Evolutionary conservation across 1,139 yeast genomes (phyloP), one percentile per base, ranked within the genome.

Genomic region (Debaryomyces psychrophilus): DNA sequence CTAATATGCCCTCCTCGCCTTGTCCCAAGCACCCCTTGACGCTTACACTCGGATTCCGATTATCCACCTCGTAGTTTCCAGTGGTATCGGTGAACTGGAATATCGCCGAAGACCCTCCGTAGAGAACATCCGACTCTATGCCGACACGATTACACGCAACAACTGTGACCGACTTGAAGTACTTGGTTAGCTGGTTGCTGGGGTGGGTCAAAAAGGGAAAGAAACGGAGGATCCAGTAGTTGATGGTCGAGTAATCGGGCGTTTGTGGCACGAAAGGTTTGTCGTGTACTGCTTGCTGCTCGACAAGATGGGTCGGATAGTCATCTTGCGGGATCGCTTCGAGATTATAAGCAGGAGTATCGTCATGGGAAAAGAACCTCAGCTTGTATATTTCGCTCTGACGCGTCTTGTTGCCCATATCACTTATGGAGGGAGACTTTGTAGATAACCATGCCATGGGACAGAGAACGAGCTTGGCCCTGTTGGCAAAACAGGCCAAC

Each of bases 361-460:
- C 22, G 22, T 37, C 33, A 27, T n/a, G 44, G 23, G 36, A 12
- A 17, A 42, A 42, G 18, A 40, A 37, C 25, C 26, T 37, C 15
- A 42, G 44, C n/a, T 44, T 28, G 39, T 52, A 49, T 20, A 31
- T 38, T n/a, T 31, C 34, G 4, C 56, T 61, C 37, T 38, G 31
- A 5, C 28, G 33, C 15, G 44, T 9, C 25, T 53, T 54, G 34
- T 60, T 55, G 4, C 54, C 43, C 15, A 48, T 44, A 2, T 60
- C 62, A 9, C 57, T 50, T 5, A 69, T 57, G 5, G 73, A 73
- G 0, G 84, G 84, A 0, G 85, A 78, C 34, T 62, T 54, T 0
- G 82, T 73, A 42, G 84, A 83, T 41, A 89, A 69, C 98, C 98
- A 92, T 0, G 96, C 95, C 82, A 88, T 90, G 1, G 97, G 96